Conservation (phyloP, 2,329 filamentous ascomycete species). For the Botrytis fragariae region DNA sequence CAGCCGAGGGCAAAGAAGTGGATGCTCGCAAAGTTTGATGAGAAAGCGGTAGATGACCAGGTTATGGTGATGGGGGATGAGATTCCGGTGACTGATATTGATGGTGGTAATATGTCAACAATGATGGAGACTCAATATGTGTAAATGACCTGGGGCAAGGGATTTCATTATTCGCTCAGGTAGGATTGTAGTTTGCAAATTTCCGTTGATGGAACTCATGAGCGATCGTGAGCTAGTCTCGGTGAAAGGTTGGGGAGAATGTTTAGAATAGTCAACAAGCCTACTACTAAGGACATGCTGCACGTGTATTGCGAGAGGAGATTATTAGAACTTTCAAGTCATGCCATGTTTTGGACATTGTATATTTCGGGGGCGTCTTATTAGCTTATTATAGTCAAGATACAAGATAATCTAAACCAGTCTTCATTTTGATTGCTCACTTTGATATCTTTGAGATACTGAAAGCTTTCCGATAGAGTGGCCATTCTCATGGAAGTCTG, state of each 20-base stretch:
- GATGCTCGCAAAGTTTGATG: conserved; percentile 40
- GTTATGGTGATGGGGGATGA: conserved; percentile 24
- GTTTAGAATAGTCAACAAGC: background rate
- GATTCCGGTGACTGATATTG: background rate
- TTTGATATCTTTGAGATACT: background rate
- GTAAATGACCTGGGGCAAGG: no score
- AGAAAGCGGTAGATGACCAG: conserved; percentile 15
- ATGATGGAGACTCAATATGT: conserved; percentile 3
- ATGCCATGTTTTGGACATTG: background rate
- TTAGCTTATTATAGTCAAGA: background rate
- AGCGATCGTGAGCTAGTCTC: background rate
- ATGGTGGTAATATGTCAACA: background rate
- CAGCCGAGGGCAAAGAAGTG: conserved; percentile 51
- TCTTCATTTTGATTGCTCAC: background rate
- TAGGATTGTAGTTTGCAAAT: background rate
- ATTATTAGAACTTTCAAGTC: background rate
- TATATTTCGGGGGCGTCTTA: background rate
- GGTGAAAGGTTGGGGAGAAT: background rate
- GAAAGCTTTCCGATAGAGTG: background rate
- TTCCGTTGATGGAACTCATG: no score
- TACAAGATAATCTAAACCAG: background rate
- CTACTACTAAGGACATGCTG: background rate
- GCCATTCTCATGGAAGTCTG: background rate
- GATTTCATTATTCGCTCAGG: background rate
- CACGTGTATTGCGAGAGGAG: background rate